Evolutionary conservation across 176 grass and related monocot genomes (phyloP).

Genomic region (Chloris gayana): DNA sequence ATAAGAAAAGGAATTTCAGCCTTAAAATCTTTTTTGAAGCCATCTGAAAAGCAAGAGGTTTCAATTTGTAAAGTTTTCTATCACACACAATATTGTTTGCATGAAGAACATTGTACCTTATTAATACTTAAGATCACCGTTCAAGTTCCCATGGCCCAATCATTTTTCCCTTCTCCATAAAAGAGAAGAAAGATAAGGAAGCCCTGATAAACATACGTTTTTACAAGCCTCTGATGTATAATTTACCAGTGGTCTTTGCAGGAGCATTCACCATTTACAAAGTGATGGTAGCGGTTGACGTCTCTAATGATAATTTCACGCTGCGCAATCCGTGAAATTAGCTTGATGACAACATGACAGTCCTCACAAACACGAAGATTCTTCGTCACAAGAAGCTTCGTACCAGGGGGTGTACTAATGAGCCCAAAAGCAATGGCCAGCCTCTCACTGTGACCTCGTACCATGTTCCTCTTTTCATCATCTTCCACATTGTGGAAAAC

Average conservation of each 20-base stretch:
- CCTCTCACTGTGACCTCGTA: conserved; percentile 72
- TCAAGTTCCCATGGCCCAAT: not conserved
- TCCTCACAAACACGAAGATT: conserved; percentile 83
- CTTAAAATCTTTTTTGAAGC: not conserved
- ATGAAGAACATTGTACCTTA: not conserved
- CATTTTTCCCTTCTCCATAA: not conserved
- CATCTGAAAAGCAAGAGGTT: not conserved
- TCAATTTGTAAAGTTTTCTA: not conserved
- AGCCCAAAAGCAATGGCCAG: conserved; percentile 83
- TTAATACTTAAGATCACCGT: not conserved
- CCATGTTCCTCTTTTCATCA: conserved; percentile 78
- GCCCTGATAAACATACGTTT: not conserved
- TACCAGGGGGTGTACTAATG: conserved; percentile 72
- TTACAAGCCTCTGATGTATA: not conserved
- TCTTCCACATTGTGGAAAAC: conserved; percentile 78
- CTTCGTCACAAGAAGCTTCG: conserved; percentile 70
- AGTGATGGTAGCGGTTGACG: conserved; percentile 84
- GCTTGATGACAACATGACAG: conserved; percentile 76
- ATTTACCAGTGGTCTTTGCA: conserved; percentile 64
- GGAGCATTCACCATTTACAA: conserved; percentile 77
- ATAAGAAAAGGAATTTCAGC: not conserved
- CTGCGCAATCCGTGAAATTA: conserved; percentile 67
- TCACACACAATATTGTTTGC: not conserved
- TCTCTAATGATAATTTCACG: conserved; percentile 83
- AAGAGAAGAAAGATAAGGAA: not conserved